Conservation (phyloP, 441 rosid genomes). For the Mallotus japonicus region DNA sequence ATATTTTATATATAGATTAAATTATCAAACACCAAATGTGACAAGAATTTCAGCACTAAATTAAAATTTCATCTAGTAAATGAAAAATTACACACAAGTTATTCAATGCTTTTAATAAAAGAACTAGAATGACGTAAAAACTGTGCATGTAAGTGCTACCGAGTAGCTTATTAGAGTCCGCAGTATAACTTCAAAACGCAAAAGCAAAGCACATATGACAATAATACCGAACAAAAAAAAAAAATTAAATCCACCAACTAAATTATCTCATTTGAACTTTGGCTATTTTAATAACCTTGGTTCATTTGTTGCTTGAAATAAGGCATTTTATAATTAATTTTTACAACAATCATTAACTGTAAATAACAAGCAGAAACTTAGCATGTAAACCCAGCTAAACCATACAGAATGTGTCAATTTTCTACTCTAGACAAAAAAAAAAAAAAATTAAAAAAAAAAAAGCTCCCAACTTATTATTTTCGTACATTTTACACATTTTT, state of each 20-base stretch:
- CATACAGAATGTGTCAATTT: neutral
- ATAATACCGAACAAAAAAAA: neutral
- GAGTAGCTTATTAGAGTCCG: neutral
- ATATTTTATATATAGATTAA: neutral
- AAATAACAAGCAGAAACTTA: neutral
- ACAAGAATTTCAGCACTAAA: neutral
- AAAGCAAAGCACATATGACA: neutral
- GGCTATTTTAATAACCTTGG: neutral
- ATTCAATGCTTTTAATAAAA: too few relatives aligned
- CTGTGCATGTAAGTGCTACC: neutral
- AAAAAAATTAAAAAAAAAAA: too few relatives aligned
- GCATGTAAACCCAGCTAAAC: neutral
- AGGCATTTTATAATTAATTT: neutral
- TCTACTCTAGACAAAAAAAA: too few relatives aligned
- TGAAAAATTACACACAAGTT: neutral
- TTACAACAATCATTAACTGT: neutral
- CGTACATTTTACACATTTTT: neutral
- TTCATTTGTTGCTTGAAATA: neutral
- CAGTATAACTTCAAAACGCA: neutral
- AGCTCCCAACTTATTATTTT: neutral
- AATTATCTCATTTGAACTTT: neutral
- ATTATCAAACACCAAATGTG: neutral
- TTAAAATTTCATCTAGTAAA: neutral
- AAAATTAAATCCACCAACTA: neutral
- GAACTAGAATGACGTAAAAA: neutral